A percentile compares a stretch with the other conserved stretches of the same genome.
These are phyloP conservation scores for Cocos nucifera DNA, from an alignment of 176 grass and related monocot species.

Conservation along the genomic window DNA sequence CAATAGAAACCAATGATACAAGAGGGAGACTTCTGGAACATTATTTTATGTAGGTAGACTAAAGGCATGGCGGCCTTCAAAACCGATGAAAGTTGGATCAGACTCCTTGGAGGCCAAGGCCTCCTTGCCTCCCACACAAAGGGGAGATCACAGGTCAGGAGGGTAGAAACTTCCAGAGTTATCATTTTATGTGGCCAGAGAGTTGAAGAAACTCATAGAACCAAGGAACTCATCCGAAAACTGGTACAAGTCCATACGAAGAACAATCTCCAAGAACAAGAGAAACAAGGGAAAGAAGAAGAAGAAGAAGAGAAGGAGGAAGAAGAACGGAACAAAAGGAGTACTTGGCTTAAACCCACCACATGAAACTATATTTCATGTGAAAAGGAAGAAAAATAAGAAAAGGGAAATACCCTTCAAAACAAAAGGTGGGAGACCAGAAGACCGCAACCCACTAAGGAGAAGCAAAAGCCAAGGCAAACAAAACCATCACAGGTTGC, in stretches of 20 bases:
- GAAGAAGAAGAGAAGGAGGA: neutral
- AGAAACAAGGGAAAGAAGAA: conserved; percentile 1
- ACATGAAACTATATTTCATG: conserved; percentile 73
- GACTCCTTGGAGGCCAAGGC: neutral
- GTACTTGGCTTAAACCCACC: conserved; percentile 7
- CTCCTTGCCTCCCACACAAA: no score
- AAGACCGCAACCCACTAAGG: conserved; percentile 9
- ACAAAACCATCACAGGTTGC: conserved; percentile 31
- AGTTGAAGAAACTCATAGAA: conserved; percentile 1
- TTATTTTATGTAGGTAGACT: conserved; percentile 82
- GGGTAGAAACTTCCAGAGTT: conserved; percentile 19
- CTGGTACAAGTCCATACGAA: no score
- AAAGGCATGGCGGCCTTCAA: no score
- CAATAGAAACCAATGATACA: neutral
- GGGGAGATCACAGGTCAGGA: conserved; percentile 14
- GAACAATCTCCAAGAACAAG: no score
- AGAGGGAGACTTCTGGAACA: conserved; percentile 14
- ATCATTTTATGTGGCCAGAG: conserved; percentile 81
- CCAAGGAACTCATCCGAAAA: no score
- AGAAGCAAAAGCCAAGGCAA: conserved; percentile 21
- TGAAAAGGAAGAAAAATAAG: neutral
- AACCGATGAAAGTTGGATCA: neutral
- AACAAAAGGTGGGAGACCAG: conserved; percentile 3
- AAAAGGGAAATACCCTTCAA: neutral
- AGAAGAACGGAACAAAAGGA: neutral